Evolutionary conservation across 306 rosid species (phyloP).

Genomic region (Vachellia collinsii): DNA sequence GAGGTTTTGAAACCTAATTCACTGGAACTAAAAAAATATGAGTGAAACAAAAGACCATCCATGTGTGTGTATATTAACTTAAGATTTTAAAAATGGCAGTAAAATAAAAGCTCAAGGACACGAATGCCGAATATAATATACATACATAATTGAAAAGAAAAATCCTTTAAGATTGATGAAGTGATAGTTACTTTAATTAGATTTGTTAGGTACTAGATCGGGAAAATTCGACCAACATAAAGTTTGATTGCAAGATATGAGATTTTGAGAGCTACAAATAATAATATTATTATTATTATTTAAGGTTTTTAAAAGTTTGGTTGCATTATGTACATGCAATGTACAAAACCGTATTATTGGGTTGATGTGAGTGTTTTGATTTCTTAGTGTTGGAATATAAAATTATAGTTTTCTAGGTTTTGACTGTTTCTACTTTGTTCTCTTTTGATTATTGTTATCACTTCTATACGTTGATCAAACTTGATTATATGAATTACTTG

Average conservation of each 20-base stretch:
- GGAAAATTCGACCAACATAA: not conserved
- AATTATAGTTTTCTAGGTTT: not conserved
- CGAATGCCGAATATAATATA: too few species aligned
- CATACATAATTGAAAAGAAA: not conserved
- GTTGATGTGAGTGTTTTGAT: slow-evolving; percentile 15
- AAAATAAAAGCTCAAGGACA: not conserved
- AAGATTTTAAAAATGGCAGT: not conserved
- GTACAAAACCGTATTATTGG: not conserved
- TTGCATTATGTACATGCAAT: not conserved
- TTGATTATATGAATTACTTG: not conserved
- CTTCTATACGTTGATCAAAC: not conserved
- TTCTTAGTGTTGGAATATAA: not conserved
- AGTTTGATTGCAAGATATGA: not conserved
- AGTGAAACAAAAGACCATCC: not conserved
- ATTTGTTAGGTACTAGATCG: slow-evolving; percentile 5
- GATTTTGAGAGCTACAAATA: not conserved
- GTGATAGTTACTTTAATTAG: slow-evolving; percentile 8
- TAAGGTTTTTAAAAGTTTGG: not conserved
- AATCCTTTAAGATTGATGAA: not conserved
- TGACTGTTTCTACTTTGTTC: not conserved
- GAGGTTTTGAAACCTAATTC: not conserved
- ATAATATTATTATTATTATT: not conserved
- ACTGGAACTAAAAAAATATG: not conserved
- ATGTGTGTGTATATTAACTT: not conserved
- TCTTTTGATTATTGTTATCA: not conserved